phyloP scores from a whole-genome alignment of 805 yeast genomes.

The Hanseniaspora thailandica region DNA sequence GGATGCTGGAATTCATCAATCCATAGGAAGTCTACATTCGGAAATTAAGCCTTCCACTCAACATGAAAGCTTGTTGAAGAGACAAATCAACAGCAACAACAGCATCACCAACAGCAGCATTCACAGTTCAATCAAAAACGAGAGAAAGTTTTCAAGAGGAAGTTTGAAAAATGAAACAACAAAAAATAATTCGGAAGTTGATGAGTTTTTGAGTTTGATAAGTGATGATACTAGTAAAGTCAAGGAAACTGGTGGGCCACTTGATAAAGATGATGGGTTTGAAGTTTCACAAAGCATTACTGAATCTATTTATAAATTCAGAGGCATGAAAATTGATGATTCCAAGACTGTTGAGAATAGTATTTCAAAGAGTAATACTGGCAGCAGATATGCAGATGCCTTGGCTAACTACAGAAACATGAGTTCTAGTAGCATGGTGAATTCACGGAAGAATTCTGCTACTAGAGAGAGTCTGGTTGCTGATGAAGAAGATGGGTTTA shows the following conservation, averaged over 20 bases:
- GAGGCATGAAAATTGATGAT: constrained; percentile 41
- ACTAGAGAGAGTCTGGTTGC: neutral
- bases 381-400: constrained; percentile 34
- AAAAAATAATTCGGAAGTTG: neutral
- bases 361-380: constrained; percentile 40
- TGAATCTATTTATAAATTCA: constrained; percentile 42
- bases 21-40: neutral
- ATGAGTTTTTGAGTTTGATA: constrained; percentile 12
- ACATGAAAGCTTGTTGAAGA: neutral
- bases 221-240: neutral
- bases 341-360: constrained; percentile 44
- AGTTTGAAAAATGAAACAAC: neutral
- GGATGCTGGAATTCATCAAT: constrained; percentile 20
- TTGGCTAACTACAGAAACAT: neutral
- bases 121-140: neutral
- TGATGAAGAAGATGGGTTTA: neutral
- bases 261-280: neutral
- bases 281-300: constrained; percentile 24
- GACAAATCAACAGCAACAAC: neutral
- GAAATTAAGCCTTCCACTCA: neutral
- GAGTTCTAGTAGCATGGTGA: constrained; percentile 2
- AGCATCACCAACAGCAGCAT: neutral
- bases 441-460: neutral
- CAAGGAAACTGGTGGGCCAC: neutral
- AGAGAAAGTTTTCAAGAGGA: constrained; percentile 1